A percentile compares a stretch with the other conserved stretches of the same genome.
Conservation (phyloP, 1,284 basidiomycete genomes). For the Ustilago shanxiensis region DNA sequence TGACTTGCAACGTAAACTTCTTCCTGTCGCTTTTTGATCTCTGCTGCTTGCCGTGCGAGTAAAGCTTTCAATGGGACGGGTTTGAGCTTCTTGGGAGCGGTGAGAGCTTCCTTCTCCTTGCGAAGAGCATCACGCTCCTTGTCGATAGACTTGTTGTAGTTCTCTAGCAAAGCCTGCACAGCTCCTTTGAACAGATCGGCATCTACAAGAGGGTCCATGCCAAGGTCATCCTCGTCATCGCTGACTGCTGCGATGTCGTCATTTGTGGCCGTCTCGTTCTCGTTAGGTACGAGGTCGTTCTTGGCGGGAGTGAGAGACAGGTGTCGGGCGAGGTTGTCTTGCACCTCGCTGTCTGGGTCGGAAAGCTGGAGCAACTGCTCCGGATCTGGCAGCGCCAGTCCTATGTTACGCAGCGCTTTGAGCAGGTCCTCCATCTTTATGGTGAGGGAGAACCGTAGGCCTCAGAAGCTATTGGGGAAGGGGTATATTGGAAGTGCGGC, state of each 20-base stretch:
- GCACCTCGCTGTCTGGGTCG: conserved; percentile 55
- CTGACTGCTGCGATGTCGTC: not conserved
- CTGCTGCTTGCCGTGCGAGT: conserved; percentile 57
- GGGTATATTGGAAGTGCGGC: too few species aligned
- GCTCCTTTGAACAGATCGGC: conserved; percentile 66
- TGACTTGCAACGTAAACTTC: conserved; percentile 35
- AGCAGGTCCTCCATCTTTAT: conserved; percentile 65
- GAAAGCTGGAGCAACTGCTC: conserved; percentile 65
- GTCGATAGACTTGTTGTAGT: conserved; percentile 60
- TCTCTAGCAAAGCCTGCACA: conserved; percentile 63
- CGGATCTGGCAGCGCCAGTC: conserved; percentile 55
- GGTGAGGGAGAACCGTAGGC: too few species aligned
- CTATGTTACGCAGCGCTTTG: conserved; percentile 62
- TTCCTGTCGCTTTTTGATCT: conserved; percentile 58
- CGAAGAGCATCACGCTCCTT: conserved; percentile 51
- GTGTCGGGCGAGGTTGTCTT: conserved; percentile 62
- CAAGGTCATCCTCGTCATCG: conserved; percentile 29
- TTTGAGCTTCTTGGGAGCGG: conserved; percentile 53
- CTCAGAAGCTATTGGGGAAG: not conserved
- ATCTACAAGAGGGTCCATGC: conserved; percentile 54
- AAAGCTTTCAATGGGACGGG: conserved; percentile 59
- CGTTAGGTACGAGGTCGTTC: conserved; percentile 21
- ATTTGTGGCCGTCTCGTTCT: not conserved
- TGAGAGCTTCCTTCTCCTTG: conserved; percentile 36
- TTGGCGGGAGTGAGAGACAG: conserved; percentile 57